These are phyloP conservation scores for Hyphopichia fennica DNA, from an alignment of 1,139 yeast species.

Conservation along the genomic window DNA sequence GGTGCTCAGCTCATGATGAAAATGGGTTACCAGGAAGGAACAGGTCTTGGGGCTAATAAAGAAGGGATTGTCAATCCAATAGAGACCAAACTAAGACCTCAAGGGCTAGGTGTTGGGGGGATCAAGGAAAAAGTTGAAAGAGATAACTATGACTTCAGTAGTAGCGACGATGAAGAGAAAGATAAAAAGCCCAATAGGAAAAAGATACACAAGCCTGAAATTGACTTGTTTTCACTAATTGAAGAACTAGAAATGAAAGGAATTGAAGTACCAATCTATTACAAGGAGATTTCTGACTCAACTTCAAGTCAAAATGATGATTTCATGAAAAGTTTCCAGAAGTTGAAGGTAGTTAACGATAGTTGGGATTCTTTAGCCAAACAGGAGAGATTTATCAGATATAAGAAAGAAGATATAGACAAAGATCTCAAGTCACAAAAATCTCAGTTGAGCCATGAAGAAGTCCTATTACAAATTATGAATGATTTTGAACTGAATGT, in stretches of 20 bases:
- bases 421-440: neutral
- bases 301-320: conserved; percentile 7
- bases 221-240: conserved; percentile 24
- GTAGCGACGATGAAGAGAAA: conserved; percentile 15
- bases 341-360: conserved; percentile 14
- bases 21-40: conserved; percentile 87
- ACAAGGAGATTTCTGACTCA: conserved; percentile 24
- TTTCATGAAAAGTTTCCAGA: conserved; percentile 10
- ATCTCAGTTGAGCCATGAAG: neutral
- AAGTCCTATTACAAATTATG: neutral
- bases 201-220: conserved; percentile 6
- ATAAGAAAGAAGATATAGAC: conserved; percentile 9
- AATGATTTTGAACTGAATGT: neutral
- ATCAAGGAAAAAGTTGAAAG: conserved; percentile 32
- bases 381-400: conserved; percentile 19
- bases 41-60: conserved; percentile 72
- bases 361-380: conserved; percentile 16
- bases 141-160: conserved; percentile 13
- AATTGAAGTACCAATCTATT: conserved; percentile 25
- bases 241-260: conserved; percentile 27
- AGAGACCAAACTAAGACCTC: conserved; percentile 64
- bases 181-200: conserved; percentile 4
- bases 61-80: conserved; percentile 81
- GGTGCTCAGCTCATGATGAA: conserved; percentile 78
- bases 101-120: conserved; percentile 75